Evolutionary conservation across 1,139 yeast species (phyloP).

Genomic region (Suhomyces anneliseae): DNA sequence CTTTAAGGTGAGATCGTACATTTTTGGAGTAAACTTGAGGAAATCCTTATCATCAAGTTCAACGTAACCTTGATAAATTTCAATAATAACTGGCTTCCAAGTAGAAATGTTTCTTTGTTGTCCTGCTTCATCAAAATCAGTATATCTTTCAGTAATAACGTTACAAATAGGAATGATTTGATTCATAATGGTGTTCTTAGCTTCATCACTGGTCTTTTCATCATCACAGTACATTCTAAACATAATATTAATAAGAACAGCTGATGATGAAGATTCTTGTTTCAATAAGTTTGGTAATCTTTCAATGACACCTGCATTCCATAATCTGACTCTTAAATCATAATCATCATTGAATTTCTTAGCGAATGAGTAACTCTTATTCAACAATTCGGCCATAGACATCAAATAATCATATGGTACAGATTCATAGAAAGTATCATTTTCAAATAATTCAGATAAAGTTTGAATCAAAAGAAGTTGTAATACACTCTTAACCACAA

Average conservation of each 20-base stretch:
- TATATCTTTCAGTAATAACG: slow-evolving; percentile 66
- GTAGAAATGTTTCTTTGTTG: slow-evolving; percentile 80
- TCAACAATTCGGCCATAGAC: slow-evolving; percentile 58
- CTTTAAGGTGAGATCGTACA: slow-evolving; percentile 67
- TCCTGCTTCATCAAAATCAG: slow-evolving; percentile 68
- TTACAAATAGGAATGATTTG: slow-evolving; percentile 72
- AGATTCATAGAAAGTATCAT: slow-evolving; percentile 64
- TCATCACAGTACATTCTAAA: slow-evolving; percentile 79
- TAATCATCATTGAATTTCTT: slow-evolving; percentile 85
- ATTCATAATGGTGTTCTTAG: slow-evolving; percentile 45
- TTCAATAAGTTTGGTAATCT: slow-evolving; percentile 87
- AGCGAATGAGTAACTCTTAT: slow-evolving; percentile 77
- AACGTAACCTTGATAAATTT: slow-evolving; percentile 76
- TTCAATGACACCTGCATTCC: slow-evolving; percentile 91
- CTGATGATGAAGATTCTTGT: slow-evolving; percentile 90
- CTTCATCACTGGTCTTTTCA: slow-evolving; percentile 39
- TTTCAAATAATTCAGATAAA: slow-evolving; percentile 73
- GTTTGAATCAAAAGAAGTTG: slow-evolving; percentile 89
- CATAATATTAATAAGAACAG: slow-evolving; percentile 78
- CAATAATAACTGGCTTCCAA: slow-evolving; percentile 91
- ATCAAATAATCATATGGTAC: slow-evolving; percentile 68
- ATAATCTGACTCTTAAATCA: slow-evolving; percentile 78
- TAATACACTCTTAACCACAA: slow-evolving; percentile 89
- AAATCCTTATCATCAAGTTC: slow-evolving; percentile 80
- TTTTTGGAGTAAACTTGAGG: slow-evolving; percentile 55